phyloP scores from a whole-genome alignment of 2,329 filamentous ascomycete genomes.

The Pseudocercospora vitis region DNA sequence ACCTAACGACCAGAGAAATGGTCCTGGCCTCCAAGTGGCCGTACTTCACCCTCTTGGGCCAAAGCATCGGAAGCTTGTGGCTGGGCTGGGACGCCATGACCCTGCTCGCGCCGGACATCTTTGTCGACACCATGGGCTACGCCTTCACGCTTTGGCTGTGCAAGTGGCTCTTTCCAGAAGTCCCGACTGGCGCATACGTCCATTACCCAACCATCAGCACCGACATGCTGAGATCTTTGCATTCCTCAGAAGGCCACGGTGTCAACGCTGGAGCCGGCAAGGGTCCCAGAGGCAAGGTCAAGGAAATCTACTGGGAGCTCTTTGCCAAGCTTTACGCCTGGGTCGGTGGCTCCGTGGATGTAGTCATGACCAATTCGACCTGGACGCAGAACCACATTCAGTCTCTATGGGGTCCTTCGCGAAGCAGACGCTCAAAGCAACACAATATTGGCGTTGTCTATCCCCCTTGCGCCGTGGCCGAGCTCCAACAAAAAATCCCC shows the following conservation, averaged over 20 bases:
- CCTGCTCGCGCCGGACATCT: conserved; percentile 88
- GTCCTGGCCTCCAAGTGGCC: conserved; percentile 87
- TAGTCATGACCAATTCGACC: conserved; percentile 95
- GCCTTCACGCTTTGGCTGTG: conserved; percentile 82
- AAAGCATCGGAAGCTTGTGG: conserved; percentile 83
- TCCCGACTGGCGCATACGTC: conserved; percentile 90
- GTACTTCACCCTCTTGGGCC: conserved; percentile 88
- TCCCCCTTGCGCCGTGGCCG: conserved; percentile 85
- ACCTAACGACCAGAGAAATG: conserved; percentile 82
- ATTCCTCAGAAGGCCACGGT: conserved; percentile 61
- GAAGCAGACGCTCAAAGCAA: conserved; percentile 50
- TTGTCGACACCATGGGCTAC: conserved; percentile 98
- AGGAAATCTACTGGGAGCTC: conserved; percentile 79
- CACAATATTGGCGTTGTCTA: conserved; percentile 75
- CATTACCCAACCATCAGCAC: conserved; percentile 98
- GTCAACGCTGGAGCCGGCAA: conserved; percentile 80
- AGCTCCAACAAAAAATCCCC: conserved; percentile 72
- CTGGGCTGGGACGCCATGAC: conserved; percentile 90
- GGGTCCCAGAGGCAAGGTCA: conserved; percentile 68
- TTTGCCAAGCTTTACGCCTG: conserved; percentile 82
- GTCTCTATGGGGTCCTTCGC: conserved; percentile 67
- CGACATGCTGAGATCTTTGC: conserved; percentile 74
- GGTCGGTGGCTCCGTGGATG: conserved; percentile 79
- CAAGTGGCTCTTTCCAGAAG: conserved; percentile 74
- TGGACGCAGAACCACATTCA: conserved; percentile 89